Evolutionary conservation across 208 protist genomes (phyloP), one percentile per base, ranked within the genome.

Genomic region (Acanthamoeba sp.): DNA sequence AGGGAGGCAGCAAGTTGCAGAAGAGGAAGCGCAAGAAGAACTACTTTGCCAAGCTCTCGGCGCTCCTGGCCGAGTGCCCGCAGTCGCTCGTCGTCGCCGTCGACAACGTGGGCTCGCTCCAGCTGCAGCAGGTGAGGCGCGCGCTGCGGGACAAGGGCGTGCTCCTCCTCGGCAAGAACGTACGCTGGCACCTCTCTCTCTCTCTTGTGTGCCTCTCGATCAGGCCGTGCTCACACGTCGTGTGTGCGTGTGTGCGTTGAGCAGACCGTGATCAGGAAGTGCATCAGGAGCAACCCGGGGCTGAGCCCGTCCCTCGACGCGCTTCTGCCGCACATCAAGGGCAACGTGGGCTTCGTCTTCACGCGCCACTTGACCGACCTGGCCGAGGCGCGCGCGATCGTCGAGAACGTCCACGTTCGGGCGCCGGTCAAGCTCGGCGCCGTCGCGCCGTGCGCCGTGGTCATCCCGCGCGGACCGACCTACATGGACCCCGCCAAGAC

Each of bases 101-200:
- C 91, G 99, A 99, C 97, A 99, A 99, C 95, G 99, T 99, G 40
- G 98, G 98, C 94, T 99, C 99, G 82, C 97, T 98, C 95, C 99
- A 99, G 98, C 96, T 99, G 93, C 98, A 99, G 95, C 96, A 98
- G 59, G 99, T 99, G 95, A 98, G 99, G 95, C 94, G 96, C 16
- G 96, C 98, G 48, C 98, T 99, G 89, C 98, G 99, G 90, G 98
- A 98, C 69, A 98, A 99, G 96, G 99, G 97, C 90, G 97, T 98
- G 93, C 94, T 99, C 71, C 93, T 99, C 91, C 99, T 99, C 97
- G 99, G 99, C 78, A 99, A 99, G 98, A 99, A 99, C 97, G 95
- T 95, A 34, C 6, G 48, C 48, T 55, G 6, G 48, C 48, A 55
- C 6, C 6, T 16, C 10, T 55, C 48, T 55, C 48, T 6, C 48